Base-by-base conservation (phyloP, 1,139 yeast species). In the Geotrichum aggregatum region DNA sequence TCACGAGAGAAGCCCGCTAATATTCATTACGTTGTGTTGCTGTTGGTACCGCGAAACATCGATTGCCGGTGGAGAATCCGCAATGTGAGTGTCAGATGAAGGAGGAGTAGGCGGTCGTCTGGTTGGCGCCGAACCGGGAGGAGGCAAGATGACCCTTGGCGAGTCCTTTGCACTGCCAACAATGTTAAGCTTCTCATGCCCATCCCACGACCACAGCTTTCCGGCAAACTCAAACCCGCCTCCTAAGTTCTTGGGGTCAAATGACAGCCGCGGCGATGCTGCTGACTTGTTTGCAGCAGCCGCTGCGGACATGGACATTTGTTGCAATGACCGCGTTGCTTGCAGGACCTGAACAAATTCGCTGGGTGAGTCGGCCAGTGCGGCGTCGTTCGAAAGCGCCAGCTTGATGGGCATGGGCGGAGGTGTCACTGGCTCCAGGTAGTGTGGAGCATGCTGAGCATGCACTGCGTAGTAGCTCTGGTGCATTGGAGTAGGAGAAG, bases 281-380 rank as follows among this genome's bases (percentile, higher is more conserved):
- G 33, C 14, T 16, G 44, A 26, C 8, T 8, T 8, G 28, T 24
- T 8, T 24, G 8, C 28, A 24, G 33, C 44, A 1, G 31, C 44
- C 21, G 44, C 69, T 3, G 65, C 63, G 14, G 35, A 34, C 42
- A 33, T 42, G 2, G 71, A 65, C 41, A 71, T 59, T 55, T 68
- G 71, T 62, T 71, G 75, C 43, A 71, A 61, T 21, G 73, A 67
- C 22, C 73, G 63, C 31, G 75, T 69, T 28, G 75, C 76, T 54
- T 71, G 72, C 30, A 71, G 61, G 48, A 71, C 71, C 52, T 66
- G 70, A 14, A 71, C 58, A 42, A 71, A 58, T 56, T 71, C 74
- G 22, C 59, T 52, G 13, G 70, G 70, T 1, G 63, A 59, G 38
- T 61, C 60, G 22, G 62, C 55, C 13, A 64, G 57, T 26, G 47